A percentile compares a stretch with the other conserved stretches of the same genome.
phyloP scores from a whole-genome alignment of 148 eudicot genomes.

The Bassia scoparia region DNA sequence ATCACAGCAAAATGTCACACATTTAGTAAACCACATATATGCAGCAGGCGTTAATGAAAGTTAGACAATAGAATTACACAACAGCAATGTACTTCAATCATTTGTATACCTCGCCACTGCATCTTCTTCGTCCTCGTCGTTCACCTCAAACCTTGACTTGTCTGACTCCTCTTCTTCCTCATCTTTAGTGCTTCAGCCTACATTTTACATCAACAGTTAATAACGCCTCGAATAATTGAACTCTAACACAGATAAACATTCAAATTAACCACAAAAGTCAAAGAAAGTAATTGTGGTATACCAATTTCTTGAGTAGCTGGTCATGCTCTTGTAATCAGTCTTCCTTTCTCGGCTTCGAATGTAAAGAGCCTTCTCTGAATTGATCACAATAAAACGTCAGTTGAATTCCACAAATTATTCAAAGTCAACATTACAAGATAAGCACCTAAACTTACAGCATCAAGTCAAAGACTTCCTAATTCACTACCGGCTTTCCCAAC shows the following conservation, averaged over 20 bases:
- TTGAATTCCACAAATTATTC: neutral
- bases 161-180: conserved; percentile 50
- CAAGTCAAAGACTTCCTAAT: conserved; percentile 54
- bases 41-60: neutral
- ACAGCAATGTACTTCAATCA: neutral
- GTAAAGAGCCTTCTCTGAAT: conserved; percentile 55
- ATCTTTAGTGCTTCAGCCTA: conserved; percentile 29
- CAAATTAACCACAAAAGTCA: neutral
- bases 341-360: conserved; percentile 54
- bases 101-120: conserved; percentile 44
- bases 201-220: neutral
- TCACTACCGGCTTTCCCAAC: conserved; percentile 71
- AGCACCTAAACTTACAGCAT: conserved; percentile 33
- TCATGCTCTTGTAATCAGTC: conserved; percentile 45
- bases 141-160: conserved; percentile 54
- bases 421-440: neutral
- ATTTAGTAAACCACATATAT: neutral
- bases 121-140: conserved; percentile 48
- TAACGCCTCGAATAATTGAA: neutral
- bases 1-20: neutral
- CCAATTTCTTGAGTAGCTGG: conserved; percentile 35
- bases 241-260: neutral
- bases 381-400: neutral
- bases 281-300: neutral
- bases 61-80: no score